phyloP scores from a whole-genome alignment of 805 yeast species.

The Metschnikowia drakensbergensis region DNA sequence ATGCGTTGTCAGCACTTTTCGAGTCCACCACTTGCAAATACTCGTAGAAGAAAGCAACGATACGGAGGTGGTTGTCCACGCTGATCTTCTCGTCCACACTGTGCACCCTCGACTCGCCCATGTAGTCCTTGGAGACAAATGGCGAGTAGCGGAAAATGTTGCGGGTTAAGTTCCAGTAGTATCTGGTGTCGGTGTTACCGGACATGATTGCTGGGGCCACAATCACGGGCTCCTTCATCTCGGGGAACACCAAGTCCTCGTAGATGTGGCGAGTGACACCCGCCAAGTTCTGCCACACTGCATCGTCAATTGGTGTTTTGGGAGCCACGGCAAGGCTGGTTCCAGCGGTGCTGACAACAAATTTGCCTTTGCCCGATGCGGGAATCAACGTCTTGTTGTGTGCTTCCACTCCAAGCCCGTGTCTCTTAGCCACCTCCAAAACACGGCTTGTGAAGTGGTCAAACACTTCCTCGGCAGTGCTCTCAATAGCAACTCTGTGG shows the following conservation, averaged over 20 bases:
- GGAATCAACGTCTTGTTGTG: constrained; percentile 24
- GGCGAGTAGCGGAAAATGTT: constrained; percentile 52
- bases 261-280: constrained; percentile 19
- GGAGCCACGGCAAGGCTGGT: constrained; percentile 50
- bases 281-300: constrained; percentile 16
- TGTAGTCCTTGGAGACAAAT: constrained; percentile 9
- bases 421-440: constrained; percentile 40
- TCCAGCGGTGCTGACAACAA: constrained; percentile 28
- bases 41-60: constrained; percentile 35
- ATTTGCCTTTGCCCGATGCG: constrained; percentile 38
- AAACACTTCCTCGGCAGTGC: constrained; percentile 41
- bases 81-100: constrained; percentile 34
- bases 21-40: constrained; percentile 22
- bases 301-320: constrained; percentile 37
- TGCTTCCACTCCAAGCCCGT: constrained; percentile 45
- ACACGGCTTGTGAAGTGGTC: constrained; percentile 37
- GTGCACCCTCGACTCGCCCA: constrained; percentile 25
- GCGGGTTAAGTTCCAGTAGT: constrained; percentile 53
- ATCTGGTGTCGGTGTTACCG: constrained; percentile 61
- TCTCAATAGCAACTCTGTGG: constrained; percentile 61
- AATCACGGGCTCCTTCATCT: constrained; percentile 29
- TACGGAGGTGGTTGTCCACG: constrained; percentile 32
- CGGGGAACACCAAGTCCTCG: constrained; percentile 21
- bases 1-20: constrained; percentile 6
- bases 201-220: constrained; percentile 49